phyloP scores from a whole-genome alignment of 192 early-diverging fungal species.

The Rhizophagus sp. region DNA sequence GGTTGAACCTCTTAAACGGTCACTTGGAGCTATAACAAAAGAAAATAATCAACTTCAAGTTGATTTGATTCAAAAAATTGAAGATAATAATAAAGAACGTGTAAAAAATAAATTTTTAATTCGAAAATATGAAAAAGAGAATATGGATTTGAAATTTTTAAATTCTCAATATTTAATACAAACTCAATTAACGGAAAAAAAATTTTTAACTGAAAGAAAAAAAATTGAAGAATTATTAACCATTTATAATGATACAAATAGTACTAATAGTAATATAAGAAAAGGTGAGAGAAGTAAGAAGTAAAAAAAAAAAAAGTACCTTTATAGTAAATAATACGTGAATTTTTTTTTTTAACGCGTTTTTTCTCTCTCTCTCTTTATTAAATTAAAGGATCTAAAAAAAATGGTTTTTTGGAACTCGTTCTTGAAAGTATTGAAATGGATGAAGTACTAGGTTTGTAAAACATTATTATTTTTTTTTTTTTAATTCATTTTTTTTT shows the following conservation, averaged over 20 bases:
- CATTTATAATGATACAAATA: neutral
- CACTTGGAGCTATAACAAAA: neutral
- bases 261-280: neutral
- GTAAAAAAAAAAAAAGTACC: too few relatives aligned
- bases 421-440: neutral
- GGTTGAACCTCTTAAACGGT: constrained; percentile 20
- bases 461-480: neutral
- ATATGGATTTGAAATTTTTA: constrained; percentile 10
- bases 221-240: constrained; percentile 11
- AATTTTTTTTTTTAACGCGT: too few relatives aligned
- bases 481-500: too few relatives aligned
- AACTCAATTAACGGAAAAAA: neutral
- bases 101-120: neutral
- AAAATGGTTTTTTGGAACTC: neutral
- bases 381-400: too few relatives aligned
- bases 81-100: neutral
- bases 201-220: neutral
- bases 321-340: too few relatives aligned
- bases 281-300: constrained; percentile 19
- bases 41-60: constrained; percentile 28
- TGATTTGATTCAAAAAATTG: constrained; percentile 11
- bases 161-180: constrained; percentile 11
- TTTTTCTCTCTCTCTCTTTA: too few relatives aligned
- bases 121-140: constrained; percentile 23
- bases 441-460: neutral